Evolutionary conservation across 768 basidiomycete species (phyloP).

Genomic region (Ramaria sp.): DNA sequence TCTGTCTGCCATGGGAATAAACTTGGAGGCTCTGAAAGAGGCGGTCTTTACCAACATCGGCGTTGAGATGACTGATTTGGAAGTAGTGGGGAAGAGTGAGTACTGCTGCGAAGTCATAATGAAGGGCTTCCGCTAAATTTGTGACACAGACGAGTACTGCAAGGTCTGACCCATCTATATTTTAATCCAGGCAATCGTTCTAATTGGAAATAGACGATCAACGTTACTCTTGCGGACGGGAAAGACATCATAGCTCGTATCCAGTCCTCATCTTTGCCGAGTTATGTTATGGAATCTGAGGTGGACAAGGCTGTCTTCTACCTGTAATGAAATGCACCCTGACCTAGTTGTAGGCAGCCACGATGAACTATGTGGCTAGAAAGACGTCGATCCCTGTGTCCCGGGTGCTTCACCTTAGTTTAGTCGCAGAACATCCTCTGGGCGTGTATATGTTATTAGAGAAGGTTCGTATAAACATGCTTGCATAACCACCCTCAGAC

Average conservation of each 20-base stretch:
- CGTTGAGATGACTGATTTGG: conserved; percentile 14
- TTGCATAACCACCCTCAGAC: neutral
- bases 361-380: conserved; percentile 18
- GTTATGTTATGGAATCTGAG: conserved; percentile 11
- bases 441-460: conserved; percentile 18
- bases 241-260: conserved; percentile 15
- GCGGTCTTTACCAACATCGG: conserved; percentile 12
- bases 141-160: conserved; percentile 1
- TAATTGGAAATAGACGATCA: conserved; percentile 12
- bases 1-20: conserved; percentile 10
- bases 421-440: conserved; percentile 4
- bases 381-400: conserved; percentile 21
- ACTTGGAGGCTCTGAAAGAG: conserved; percentile 14
- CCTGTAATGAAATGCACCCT: conserved; percentile 14
- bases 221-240: conserved; percentile 15
- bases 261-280: conserved; percentile 1
- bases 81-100: conserved; percentile 17
- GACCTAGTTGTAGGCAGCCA: conserved; percentile 17
- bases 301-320: neutral
- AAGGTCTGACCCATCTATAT: neutral
- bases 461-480: conserved; percentile 16
- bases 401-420: conserved; percentile 12
- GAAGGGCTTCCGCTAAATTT: conserved; percentile 6
- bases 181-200: neutral
- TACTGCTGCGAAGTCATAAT: neutral